Percentiles rank a stretch among this genome's conserved stretches.
phyloP scores from a whole-genome alignment of 371 early-diverging fungal genomes.

The Batrachochytrium dendrobatidis region DNA sequence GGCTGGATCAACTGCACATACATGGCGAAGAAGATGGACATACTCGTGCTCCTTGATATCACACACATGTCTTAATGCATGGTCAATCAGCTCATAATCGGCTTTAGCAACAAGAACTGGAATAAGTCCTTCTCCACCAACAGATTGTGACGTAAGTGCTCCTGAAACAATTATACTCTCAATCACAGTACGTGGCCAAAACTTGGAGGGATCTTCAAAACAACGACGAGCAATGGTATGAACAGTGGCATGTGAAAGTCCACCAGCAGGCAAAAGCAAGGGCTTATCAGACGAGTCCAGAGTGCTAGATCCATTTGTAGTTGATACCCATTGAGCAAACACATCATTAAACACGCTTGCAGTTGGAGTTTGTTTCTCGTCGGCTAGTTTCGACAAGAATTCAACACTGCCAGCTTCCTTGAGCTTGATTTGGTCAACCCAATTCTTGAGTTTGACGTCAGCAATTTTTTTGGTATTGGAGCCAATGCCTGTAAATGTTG shows the following conservation, averaged over 20 bases:
- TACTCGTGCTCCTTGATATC: background rate
- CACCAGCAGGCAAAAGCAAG: background rate
- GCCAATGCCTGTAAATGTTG: too few relatives aligned
- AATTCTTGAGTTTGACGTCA: background rate
- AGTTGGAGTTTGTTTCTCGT: background rate
- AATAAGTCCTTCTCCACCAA: background rate
- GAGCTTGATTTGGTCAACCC: background rate
- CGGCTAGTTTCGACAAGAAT: background rate
- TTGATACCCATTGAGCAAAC: background rate
- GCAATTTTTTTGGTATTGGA: background rate
- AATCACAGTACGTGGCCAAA: background rate
- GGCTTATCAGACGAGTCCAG: background rate
- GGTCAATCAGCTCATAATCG: background rate
- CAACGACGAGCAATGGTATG: background rate
- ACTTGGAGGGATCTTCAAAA: background rate
- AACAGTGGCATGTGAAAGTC: conserved; percentile 3
- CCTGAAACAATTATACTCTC: background rate
- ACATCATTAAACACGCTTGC: background rate
- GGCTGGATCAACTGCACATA: background rate
- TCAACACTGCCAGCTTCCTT: background rate
- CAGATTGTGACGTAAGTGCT: background rate
- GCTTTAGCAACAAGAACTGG: background rate
- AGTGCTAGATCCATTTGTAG: background rate
- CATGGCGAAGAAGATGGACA: background rate
- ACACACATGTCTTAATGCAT: background rate